A percentile compares a stretch with the other conserved stretches of the same genome.
phyloP scores from a whole-genome alignment of 2,329 filamentous ascomycete species.

The Simplicillium aogashimaense region DNA sequence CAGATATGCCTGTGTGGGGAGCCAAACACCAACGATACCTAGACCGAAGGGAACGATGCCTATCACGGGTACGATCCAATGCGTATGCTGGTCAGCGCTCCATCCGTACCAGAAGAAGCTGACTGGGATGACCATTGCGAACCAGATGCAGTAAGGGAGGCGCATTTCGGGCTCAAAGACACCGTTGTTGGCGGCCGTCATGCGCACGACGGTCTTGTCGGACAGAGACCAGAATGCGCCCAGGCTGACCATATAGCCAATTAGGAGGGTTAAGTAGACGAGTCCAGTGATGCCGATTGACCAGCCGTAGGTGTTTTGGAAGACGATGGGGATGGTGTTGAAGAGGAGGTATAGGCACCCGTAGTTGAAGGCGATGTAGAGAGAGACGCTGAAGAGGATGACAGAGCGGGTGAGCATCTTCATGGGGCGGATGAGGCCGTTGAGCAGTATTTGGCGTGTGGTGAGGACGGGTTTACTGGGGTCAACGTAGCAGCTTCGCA shows the following conservation, averaged over 20 bases:
- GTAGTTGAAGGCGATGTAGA: slow-evolving; percentile 42
- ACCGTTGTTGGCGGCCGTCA: slow-evolving; percentile 32
- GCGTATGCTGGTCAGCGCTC: slow-evolving; percentile 17
- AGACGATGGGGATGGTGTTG: slow-evolving; percentile 42
- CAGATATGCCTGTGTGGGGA: slow-evolving; percentile 39
- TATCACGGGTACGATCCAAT: slow-evolving; percentile 22
- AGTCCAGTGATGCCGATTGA: slow-evolving; percentile 34
- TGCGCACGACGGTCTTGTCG: slow-evolving; percentile 32
- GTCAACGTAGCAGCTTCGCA: slow-evolving; percentile 36
- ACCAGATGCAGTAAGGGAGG: slow-evolving; percentile 20
- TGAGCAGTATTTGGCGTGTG: slow-evolving; percentile 21
- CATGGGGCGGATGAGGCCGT: slow-evolving; percentile 41
- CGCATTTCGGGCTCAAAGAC: slow-evolving; percentile 23
- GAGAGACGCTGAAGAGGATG: slow-evolving; percentile 33
- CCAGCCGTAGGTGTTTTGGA: slow-evolving; percentile 36
- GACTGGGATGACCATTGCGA: slow-evolving; percentile 19
- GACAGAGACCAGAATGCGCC: slow-evolving; percentile 29
- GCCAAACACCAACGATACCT: slow-evolving; percentile 31
- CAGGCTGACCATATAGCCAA: slow-evolving; percentile 30
- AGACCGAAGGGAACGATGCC: slow-evolving; percentile 35
- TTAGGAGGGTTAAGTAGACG: slow-evolving; percentile 36
- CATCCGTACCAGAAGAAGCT: slow-evolving; percentile 26
- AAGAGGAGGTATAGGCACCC: slow-evolving; percentile 44
- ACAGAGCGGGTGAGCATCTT: slow-evolving; percentile 40
- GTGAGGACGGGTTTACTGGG: slow-evolving; percentile 12